phyloP scores from a whole-genome alignment of 2,329 filamentous ascomycete species.

The Cladosporium colombiae region DNA sequence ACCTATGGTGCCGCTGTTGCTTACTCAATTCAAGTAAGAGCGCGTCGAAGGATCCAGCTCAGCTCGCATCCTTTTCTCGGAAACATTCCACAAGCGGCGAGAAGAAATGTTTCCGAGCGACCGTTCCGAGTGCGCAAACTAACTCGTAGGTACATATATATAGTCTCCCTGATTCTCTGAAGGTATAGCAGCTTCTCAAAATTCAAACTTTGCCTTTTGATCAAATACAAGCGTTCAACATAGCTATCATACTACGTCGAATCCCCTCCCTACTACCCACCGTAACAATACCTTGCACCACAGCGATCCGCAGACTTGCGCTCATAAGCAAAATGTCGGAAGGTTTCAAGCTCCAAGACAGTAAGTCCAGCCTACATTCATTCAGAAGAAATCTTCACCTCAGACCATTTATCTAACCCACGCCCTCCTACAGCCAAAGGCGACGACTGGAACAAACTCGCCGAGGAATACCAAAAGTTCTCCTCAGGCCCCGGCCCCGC shows the following conservation, averaged over 20 bases:
- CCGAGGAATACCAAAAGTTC: slow-evolving; percentile 28
- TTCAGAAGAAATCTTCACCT: neutral
- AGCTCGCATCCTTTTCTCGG: slow-evolving; percentile 12
- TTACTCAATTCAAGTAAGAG: neutral
- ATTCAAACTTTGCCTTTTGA: no score
- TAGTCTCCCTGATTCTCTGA: neutral
- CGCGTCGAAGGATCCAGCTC: neutral
- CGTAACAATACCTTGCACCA: neutral
- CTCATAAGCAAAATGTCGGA: neutral
- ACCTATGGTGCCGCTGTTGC: neutral
- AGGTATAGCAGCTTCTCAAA: no score
- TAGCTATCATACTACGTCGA: neutral
- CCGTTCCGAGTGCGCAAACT: neutral
- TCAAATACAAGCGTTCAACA: neutral
- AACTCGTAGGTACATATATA: neutral
- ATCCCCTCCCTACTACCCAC: neutral
- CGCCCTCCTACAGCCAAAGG: slow-evolving; percentile 23
- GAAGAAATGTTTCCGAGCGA: slow-evolving; percentile 6
- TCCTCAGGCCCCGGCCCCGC: slow-evolving; percentile 22
- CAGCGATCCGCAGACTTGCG: neutral
- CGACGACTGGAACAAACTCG: slow-evolving; percentile 29
- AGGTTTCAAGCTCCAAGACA: slow-evolving; percentile 6
- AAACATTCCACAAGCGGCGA: neutral
- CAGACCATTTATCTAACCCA: neutral
- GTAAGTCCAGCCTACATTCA: neutral